Evolutionary conservation across 371 early-diverging fungal species (phyloP).

Genomic region (Syncephalastrum contaminatum): DNA sequence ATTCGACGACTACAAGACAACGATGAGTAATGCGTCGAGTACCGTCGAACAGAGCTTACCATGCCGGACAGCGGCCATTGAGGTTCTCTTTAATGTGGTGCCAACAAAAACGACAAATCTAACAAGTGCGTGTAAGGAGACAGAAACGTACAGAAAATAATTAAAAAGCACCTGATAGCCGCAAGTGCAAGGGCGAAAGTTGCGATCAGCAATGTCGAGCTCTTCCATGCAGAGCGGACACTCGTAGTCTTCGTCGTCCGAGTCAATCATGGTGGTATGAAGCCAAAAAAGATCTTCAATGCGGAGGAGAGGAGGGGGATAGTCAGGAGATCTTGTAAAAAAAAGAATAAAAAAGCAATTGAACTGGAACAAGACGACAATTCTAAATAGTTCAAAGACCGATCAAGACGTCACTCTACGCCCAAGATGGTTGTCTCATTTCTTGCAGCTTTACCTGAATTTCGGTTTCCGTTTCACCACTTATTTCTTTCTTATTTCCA

Average conservation of each 20-base stretch:
- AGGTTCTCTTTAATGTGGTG: constrained; percentile 93
- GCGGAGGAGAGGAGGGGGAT: neutral
- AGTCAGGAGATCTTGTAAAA: neutral
- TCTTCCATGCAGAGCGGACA: constrained; percentile 98
- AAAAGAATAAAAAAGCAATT: too few species aligned
- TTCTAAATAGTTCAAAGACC: too few species aligned
- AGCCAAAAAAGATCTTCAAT: neutral
- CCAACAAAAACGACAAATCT: constrained; percentile 99
- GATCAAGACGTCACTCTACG: too few species aligned
- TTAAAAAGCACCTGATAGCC: constrained; percentile 83
- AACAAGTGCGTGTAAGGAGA: neutral
- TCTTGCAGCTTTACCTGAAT: too few species aligned
- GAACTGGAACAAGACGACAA: too few species aligned
- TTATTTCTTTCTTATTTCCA: constrained; percentile 1
- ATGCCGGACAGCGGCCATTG: constrained; percentile 94
- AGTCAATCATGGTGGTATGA: constrained; percentile 20
- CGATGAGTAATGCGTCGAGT: neutral
- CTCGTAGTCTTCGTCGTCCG: constrained; percentile 85
- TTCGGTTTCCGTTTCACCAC: neutral
- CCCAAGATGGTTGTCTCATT: too few species aligned
- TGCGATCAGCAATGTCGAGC: constrained; percentile 90
- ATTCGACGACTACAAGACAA: constrained; percentile 60
- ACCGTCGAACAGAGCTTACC: constrained; percentile 38
- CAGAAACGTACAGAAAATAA: neutral
- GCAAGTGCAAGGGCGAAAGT: constrained; percentile 96